Base-by-base conservation (phyloP, 768 basidiomycete species). In the Tylopilus subfusipes region DNA sequence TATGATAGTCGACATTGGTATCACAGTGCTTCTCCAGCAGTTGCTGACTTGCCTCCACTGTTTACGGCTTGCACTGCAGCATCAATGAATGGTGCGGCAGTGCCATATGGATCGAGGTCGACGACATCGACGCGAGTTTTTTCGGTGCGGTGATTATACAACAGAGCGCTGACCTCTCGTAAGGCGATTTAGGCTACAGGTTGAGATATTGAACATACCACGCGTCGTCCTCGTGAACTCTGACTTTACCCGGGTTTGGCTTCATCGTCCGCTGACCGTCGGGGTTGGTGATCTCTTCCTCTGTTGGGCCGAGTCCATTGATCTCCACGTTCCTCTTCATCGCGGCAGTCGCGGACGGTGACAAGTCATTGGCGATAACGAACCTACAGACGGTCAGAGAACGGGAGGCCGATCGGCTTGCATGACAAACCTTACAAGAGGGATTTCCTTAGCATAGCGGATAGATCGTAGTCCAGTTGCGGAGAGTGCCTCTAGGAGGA, bases 31-130 rank as follows among this genome's bases (percentile, higher is more conserved):
- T 24, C 11, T 33, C 13, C 9, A 16, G 27, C 40, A 24, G 42
- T n/a, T 38, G 9, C 30, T n/a, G 16, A 67, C 78, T 61, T 55
- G 87, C 95, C 96, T 68, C 90, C 94, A 60, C 95, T 94, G 30
- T 83, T 82, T 10, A 97, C 77, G 53, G 83, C 84, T 63, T 98
- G 94, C 16, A 99, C 85, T 0, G 96, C 94, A 21, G 87, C 87
- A 62, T 99, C 97, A 25, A 99, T 87, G 68, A 99, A 99, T 3
- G 96, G 97, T 5, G 93, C 88, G 0, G 97, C 97, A 10, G 93
- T 96, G 1, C 97, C 97, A 64, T 98, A 99, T 0, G 97, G 97
- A 68, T 99, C 97, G 25, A 99, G 80, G 68, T 99, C 97, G n/a
- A 99, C 85, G 27, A 91, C 91, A 58, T 98, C 95, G 19, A 98